Percentiles rank a stretch among this genome's conserved stretches.
phyloP scores from a whole-genome alignment of 495 filamentous ascomycete species.

The Diplogelasinospora grovesii region DNA sequence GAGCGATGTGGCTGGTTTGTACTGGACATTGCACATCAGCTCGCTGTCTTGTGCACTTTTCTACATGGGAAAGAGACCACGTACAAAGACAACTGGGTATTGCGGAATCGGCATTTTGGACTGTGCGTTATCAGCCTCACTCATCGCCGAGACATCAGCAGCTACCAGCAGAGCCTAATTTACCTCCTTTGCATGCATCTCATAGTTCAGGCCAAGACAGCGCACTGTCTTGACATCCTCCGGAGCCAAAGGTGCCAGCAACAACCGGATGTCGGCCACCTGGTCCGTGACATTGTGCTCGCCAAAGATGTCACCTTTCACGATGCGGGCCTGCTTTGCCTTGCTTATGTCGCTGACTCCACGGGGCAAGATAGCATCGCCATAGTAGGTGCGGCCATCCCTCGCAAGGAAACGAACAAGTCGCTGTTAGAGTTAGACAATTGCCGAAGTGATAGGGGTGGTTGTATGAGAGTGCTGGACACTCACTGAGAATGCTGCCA shows the following conservation, averaged over 20 bases:
- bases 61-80: neutral
- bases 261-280: slow-evolving; percentile 54
- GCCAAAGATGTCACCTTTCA: slow-evolving; percentile 69
- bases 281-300: slow-evolving; percentile 64
- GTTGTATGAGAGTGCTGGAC: neutral
- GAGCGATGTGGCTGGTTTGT: slow-evolving; percentile 71
- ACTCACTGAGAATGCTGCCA: slow-evolving; percentile 37
- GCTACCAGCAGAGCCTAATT: too few relatives aligned
- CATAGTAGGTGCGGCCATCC: slow-evolving; percentile 72
- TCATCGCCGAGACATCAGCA: neutral
- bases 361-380: slow-evolving; percentile 69
- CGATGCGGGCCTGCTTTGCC: slow-evolving; percentile 58
- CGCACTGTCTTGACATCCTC: slow-evolving; percentile 68
- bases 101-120: slow-evolving; percentile 67
- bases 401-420: slow-evolving; percentile 74
- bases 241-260: slow-evolving; percentile 62
- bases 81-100: slow-evolving; percentile 68
- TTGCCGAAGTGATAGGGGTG: neutral
- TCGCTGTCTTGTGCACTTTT: too few relatives aligned
- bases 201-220: slow-evolving; percentile 78
- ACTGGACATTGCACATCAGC: slow-evolving; percentile 37
- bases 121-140: slow-evolving; percentile 19
- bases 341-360: slow-evolving; percentile 62
- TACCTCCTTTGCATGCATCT: slow-evolving; percentile 69
- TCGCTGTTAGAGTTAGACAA: slow-evolving; percentile 38